Conservation (phyloP, 1,284 basidiomycete genomes). For the Ustilago crameri region DNA sequence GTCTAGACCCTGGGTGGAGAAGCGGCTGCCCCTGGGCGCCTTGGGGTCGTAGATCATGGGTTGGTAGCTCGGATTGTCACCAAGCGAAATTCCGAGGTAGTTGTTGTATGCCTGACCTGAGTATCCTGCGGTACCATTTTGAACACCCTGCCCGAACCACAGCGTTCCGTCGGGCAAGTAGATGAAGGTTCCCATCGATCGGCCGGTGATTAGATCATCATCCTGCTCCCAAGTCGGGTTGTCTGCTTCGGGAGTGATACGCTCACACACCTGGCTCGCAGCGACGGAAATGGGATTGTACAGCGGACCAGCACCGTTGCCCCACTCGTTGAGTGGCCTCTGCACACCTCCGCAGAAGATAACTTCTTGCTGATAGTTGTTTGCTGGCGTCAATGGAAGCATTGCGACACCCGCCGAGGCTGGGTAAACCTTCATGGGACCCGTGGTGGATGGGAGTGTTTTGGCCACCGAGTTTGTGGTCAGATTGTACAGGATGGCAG, state of each 20-base stretch:
- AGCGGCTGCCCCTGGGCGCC: slow-evolving; percentile 74
- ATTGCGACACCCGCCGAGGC: slow-evolving; percentile 88
- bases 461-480: slow-evolving; percentile 28
- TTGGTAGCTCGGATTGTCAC: slow-evolving; percentile 74
- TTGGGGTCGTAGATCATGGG: slow-evolving; percentile 80
- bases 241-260: slow-evolving; percentile 52
- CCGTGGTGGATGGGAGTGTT: slow-evolving; percentile 28
- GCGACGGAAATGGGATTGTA: slow-evolving; percentile 41
- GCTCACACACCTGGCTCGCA: slow-evolving; percentile 54
- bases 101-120: slow-evolving; percentile 77
- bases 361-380: slow-evolving; percentile 85
- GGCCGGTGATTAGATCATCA: slow-evolving; percentile 52
- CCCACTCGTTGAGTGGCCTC: slow-evolving; percentile 66
- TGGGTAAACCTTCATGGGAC: slow-evolving; percentile 75
- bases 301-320: slow-evolving; percentile 49
- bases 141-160: slow-evolving; percentile 57
- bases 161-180: slow-evolving; percentile 79
- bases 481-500: slow-evolving; percentile 41
- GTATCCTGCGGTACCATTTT: slow-evolving; percentile 74
- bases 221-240: slow-evolving; percentile 46
- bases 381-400: slow-evolving; percentile 86
- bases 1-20: slow-evolving; percentile 75
- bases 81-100: slow-evolving; percentile 39
- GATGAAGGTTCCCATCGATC: slow-evolving; percentile 69
- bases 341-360: slow-evolving; percentile 87